Evolutionary conservation across 1,284 basidiomycete genomes (phyloP), one percentile per base, ranked within the genome.

Genomic region (Pterulicium gracile): DNA sequence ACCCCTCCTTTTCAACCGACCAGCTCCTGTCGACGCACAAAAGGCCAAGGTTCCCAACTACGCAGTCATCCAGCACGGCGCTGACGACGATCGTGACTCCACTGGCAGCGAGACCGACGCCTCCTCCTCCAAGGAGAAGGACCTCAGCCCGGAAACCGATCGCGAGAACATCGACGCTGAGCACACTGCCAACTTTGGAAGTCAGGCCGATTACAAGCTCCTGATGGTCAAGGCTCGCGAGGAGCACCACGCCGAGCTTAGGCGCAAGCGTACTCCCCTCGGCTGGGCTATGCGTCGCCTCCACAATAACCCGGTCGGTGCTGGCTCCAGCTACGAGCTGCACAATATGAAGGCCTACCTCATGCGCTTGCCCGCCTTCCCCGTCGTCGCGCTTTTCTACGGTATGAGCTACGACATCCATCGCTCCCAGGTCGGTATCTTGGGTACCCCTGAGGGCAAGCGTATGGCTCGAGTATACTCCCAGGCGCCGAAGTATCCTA

Each of bases 401-500:
- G n/a, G n/a, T n/a, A n/a, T n/a, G n/a, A n/a, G n/a, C n/a, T n/a
- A 40, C 18, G 48, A 55, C n/a, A 48, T 50, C 3, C 39, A 50
- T n/a, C 46, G 43, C 3, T 19, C 39, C 7, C 49, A 54, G 45
- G 15, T 17, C 4, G 7, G 19, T 15, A 4, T n/a, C n/a, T n/a
- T 4, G 5, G 36, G 36, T 18, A 7, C 36, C 36, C n/a, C n/a
- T 15, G 5, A 13, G 7, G 53, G 52, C 10, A 48, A 49, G 18
- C 51, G 54, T 17, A 51, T 59, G 18, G 46, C 48, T 12, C 55
- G 54, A 12, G 51, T 58, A 32, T 56, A 58, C 47, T 24, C 46
- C n/a, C 51, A 54, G 21, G 57, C 55, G 4, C 49, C 45, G n/a
- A 56, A 58, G 42, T 60, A 59, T 47, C 54, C 56, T 39, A 61